Evolutionary conservation across 257 asterid species (phyloP).

Genomic region (Gardenia jasminoides): DNA sequence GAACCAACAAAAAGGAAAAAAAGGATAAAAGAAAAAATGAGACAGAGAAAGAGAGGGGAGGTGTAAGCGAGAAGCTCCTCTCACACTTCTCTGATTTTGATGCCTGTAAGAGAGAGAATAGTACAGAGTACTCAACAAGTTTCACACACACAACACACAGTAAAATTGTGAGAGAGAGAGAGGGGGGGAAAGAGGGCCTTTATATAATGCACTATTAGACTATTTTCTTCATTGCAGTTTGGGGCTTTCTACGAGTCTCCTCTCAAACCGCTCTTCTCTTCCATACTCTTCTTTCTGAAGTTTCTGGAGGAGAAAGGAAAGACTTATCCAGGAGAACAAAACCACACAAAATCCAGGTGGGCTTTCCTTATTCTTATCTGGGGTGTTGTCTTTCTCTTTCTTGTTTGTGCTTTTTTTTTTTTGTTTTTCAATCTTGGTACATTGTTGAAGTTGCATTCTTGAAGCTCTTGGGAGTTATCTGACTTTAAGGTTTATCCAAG

Average conservation of each 20-base stretch:
- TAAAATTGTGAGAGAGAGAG: conserved; percentile 13
- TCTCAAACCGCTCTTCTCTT: not conserved
- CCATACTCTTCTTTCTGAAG: conserved; percentile 5
- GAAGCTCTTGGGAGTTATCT: not conserved
- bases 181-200: conserved; percentile 26
- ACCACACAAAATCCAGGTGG: conserved; percentile 21
- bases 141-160: conserved; percentile 34
- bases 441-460: conserved; percentile 10
- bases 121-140: conserved; percentile 46
- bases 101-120: conserved; percentile 42
- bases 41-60: conserved; percentile 14
- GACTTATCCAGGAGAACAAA: not conserved
- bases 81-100: conserved; percentile 68
- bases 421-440: not conserved
- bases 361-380: not conserved
- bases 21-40: conserved; percentile 4
- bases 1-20: not conserved
- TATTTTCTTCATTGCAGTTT: conserved; percentile 23
- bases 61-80: conserved; percentile 59
- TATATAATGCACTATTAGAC: conserved; percentile 8
- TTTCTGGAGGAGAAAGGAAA: conserved; percentile 13
- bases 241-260: conserved; percentile 16
- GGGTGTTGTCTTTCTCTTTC: too few relatives aligned
- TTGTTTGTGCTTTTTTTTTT: not conserved
- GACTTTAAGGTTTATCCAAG: not conserved